Evolutionary conservation across 2,329 filamentous ascomycete genomes (phyloP).

Genomic region (Microcyclosporella mali): DNA sequence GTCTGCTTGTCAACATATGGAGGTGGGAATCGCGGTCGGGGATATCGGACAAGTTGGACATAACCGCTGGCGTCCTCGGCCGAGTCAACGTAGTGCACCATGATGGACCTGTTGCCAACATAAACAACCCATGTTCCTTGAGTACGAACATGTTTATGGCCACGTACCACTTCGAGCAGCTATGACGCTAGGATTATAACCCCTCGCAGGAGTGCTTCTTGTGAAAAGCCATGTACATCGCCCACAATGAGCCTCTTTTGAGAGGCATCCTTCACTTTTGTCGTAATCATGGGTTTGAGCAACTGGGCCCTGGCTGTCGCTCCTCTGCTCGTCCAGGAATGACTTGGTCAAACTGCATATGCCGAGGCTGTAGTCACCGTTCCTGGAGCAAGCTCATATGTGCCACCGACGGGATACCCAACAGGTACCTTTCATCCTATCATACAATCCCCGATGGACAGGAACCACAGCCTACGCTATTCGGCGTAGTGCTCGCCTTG

Average conservation of each 20-base stretch:
- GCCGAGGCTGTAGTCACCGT: slow-evolving; percentile 3
- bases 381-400: slow-evolving; percentile 27
- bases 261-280: not conserved
- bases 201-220: not conserved
- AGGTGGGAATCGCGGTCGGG: no score
- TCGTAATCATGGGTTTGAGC: slow-evolving; percentile 8
- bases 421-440: slow-evolving; percentile 48
- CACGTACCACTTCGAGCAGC: not conserved
- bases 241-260: not conserved
- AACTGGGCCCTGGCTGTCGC: slow-evolving; percentile 8
- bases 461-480: slow-evolving; percentile 49
- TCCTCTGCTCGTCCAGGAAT: slow-evolving; percentile 13
- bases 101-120: slow-evolving; percentile 4
- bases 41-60: no score
- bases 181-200: slow-evolving; percentile 1
- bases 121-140: not conserved
- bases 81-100: slow-evolving; percentile 1
- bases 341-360: slow-evolving; percentile 10
- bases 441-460: slow-evolving; percentile 41
- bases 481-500: not conserved
- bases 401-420: slow-evolving; percentile 45
- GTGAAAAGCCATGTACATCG: no score
- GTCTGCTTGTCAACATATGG: no score
- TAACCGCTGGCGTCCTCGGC: not conserved
- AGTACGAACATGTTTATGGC: no score